phyloP scores from a whole-genome alignment of 1,139 yeast species.

The Pichia terricola region DNA sequence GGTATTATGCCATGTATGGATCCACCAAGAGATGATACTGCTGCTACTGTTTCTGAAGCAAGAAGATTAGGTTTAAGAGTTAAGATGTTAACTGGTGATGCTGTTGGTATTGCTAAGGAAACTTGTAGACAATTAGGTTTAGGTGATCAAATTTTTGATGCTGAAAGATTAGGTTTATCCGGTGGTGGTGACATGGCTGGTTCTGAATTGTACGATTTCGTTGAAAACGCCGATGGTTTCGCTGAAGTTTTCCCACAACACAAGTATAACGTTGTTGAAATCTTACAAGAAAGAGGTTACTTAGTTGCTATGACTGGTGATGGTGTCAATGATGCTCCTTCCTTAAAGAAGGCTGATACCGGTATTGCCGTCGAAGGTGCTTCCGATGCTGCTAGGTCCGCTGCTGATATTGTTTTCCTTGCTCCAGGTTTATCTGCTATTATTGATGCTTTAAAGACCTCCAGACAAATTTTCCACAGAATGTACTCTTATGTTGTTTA shows the following conservation, averaged over 20 bases:
- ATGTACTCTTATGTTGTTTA: constrained; percentile 93
- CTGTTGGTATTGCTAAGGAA: constrained; percentile 98
- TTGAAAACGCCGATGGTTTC: constrained; percentile 94
- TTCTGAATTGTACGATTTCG: constrained; percentile 91
- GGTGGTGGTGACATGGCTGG: constrained; percentile 97
- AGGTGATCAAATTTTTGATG: constrained; percentile 95
- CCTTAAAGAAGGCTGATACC: constrained; percentile 91
- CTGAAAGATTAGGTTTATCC: constrained; percentile 86
- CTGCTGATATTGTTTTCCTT: constrained; percentile 92
- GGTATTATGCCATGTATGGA: constrained; percentile 99
- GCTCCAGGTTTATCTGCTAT: constrained; percentile 95
- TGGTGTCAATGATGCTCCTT: constrained; percentile 96
- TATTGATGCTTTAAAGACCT: constrained; percentile 87
- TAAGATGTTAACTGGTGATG: constrained; percentile 98
- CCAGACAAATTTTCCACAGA: constrained; percentile 97
- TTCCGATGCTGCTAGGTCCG: constrained; percentile 92
- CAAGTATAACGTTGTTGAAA: constrained; percentile 87
- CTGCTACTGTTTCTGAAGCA: constrained; percentile 90
- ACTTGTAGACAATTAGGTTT: constrained; percentile 96
- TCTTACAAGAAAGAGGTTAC: constrained; percentile 85
- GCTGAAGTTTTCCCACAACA: constrained; percentile 98
- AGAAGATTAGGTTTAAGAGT: constrained; percentile 89
- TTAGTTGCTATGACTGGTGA: constrained; percentile 98
- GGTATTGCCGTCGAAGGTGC: constrained; percentile 98
- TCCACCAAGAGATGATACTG: constrained; percentile 98